Percentiles rank a stretch among this genome's conserved stretches.
Evolutionary conservation across 2,329 filamentous ascomycete genomes (phyloP).

Genomic region (Ophiosphaerella korrae): DNA sequence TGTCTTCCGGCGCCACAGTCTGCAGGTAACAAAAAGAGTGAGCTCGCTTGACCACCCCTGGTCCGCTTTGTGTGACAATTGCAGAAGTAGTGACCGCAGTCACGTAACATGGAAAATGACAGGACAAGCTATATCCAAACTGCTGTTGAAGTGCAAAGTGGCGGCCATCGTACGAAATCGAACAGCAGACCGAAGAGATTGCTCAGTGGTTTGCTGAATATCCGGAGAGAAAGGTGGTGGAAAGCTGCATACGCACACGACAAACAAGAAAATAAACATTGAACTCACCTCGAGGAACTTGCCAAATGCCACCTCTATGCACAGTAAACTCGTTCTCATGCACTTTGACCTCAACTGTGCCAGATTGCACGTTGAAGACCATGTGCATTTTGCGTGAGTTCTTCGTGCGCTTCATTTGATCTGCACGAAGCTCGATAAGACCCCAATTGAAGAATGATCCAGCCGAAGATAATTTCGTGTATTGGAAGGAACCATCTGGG

Average conservation of each 20-base stretch:
- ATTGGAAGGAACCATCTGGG: slow-evolving; percentile 74
- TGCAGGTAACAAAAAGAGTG: slow-evolving; percentile 18
- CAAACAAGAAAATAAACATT: slow-evolving; percentile 6
- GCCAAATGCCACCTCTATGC: slow-evolving; percentile 86
- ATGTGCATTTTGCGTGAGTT: slow-evolving; percentile 97
- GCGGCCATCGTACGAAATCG: slow-evolving; percentile 34
- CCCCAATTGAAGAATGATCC: slow-evolving; percentile 84
- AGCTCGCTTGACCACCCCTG: slow-evolving; percentile 23
- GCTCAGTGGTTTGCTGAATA: not conserved
- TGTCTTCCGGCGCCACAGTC: slow-evolving; percentile 25
- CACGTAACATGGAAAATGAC: slow-evolving; percentile 11
- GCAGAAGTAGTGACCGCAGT: slow-evolving; percentile 6
- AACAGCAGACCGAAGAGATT: not conserved
- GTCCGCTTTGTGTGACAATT: slow-evolving; percentile 24
- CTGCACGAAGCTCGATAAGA: slow-evolving; percentile 84
- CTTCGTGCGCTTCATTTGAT: slow-evolving; percentile 84
- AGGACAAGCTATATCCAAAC: slow-evolving; percentile 22
- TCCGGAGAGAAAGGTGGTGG: not conserved
- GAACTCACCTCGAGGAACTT: slow-evolving; percentile 87
- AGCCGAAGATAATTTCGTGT: slow-evolving; percentile 71
- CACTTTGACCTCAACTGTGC: slow-evolving; percentile 79
- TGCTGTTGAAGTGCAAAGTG: slow-evolving; percentile 32
- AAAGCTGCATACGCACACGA: not conserved
- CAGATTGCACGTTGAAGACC: slow-evolving; percentile 88
- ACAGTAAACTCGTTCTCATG: slow-evolving; percentile 79